Base-by-base conservation (phyloP, 148 eudicot species). In the Chenopodium album region DNA sequence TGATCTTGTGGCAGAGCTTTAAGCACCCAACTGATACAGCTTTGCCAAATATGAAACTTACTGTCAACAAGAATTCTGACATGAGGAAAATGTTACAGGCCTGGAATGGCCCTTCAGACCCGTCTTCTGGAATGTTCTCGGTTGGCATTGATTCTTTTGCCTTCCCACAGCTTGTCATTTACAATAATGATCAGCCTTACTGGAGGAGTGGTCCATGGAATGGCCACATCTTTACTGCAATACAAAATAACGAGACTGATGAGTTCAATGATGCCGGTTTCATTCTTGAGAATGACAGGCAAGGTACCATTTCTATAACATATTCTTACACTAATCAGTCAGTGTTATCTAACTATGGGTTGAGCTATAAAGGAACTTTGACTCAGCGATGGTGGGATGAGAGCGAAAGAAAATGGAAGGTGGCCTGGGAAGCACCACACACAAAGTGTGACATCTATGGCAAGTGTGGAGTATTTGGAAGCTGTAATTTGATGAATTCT, bases 1-100 rank as follows among this genome's bases (percentile, higher is more conserved):
- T 22, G 86, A 80, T 23, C 73, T 60, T 91, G 0, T 92, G 94
- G 93, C 94, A 50, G 54, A 50, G 13, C 14, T 50, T 50, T 50
- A 12, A 50, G 16, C 54, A 50, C 54, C 54, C 54, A 91, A 85
- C 94, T 20, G 95, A 94, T 63, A 85, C 97, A 1, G 68, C 84
- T 22, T 75, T 92, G 54, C 87, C 87, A 23, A 52, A 54, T 26
- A 82, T 85, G 85, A 85, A 73, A n/a, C 79, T 85, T 70, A 47
- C 70, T 0, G 56, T 85, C 72, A 85, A 74, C n/a, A 63, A 70
- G 11, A 75, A 70, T 52, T 69, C 82, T 56, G 76, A 78, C 34
- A 26, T 54, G 10, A 70, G 64, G 22, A 56, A 28, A 11, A 66
- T 83, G 73, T 34, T 83, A 13, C 79, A 68, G 23, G 81, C 86